These are phyloP conservation scores for Candida chilensis DNA, from an alignment of 805 yeast species.

Conservation along the genomic window DNA sequence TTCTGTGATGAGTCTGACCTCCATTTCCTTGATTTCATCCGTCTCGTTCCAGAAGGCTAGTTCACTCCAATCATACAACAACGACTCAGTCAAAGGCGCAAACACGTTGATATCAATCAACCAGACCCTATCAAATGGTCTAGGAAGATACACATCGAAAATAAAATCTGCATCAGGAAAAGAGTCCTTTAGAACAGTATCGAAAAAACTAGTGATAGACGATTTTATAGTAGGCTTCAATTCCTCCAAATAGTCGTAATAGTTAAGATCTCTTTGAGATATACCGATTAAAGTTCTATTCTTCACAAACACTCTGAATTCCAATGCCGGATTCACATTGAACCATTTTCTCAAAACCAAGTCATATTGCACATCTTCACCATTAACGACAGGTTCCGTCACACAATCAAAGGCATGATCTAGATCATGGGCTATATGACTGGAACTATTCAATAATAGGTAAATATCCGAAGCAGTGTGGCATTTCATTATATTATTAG, in stretches of 20 bases:
- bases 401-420: conserved; percentile 57
- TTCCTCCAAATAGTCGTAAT: conserved; percentile 58
- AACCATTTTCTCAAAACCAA: conserved; percentile 80
- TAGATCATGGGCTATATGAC: conserved; percentile 80
- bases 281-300: conserved; percentile 58
- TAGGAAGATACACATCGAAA: conserved; percentile 76
- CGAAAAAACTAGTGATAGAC: conserved; percentile 47
- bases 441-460: conserved; percentile 75
- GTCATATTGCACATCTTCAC: conserved; percentile 33
- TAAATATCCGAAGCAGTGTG: conserved; percentile 66
- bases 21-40: conserved; percentile 27
- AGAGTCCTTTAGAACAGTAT: conserved; percentile 29
- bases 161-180: conserved; percentile 54
- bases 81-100: conserved; percentile 66
- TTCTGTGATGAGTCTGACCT: conserved; percentile 58
- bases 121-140: conserved; percentile 57
- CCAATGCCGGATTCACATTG: conserved; percentile 79
- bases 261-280: conserved; percentile 81
- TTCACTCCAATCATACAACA: conserved; percentile 83
- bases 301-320: conserved; percentile 79
- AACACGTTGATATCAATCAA: conserved; percentile 86
- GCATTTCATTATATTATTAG: conserved; percentile 72
- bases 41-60: conserved; percentile 24
- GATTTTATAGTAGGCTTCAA: conserved; percentile 37
- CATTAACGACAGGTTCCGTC: conserved; percentile 17